Evolutionary conservation across 148 eudicot genomes (phyloP).

Genomic region (Camellia lanceoleosa): DNA sequence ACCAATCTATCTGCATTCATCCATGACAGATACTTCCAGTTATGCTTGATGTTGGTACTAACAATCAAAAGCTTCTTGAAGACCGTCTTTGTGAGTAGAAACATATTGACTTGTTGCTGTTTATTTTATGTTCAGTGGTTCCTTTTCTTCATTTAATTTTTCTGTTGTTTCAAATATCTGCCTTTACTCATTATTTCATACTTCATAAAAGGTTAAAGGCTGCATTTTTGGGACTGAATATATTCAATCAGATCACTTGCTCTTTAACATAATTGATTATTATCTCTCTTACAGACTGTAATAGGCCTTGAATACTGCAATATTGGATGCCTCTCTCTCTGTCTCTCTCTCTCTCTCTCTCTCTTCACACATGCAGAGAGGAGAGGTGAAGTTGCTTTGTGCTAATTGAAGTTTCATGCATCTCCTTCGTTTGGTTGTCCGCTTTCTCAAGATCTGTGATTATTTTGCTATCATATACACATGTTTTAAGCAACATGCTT

Average conservation of each 20-base stretch:
- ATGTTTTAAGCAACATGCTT: neutral
- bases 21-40: conserved; percentile 73
- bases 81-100: conserved; percentile 80
- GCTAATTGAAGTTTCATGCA: neutral
- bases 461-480: neutral
- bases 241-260: neutral
- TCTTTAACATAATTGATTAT: neutral
- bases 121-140: conserved; percentile 2
- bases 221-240: neutral
- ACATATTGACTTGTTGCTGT: conserved; percentile 2
- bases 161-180: neutral
- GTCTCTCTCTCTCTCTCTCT: neutral
- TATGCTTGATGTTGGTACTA: conserved; percentile 99
- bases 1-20: conserved; percentile 4
- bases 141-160: neutral
- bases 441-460: too few relatives aligned
- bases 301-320: neutral
- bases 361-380: neutral
- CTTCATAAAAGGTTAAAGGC: neutral
- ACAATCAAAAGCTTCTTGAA: conserved; percentile 83
- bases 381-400: neutral
- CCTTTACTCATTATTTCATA: neutral
- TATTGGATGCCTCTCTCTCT: neutral
- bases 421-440: too few relatives aligned
- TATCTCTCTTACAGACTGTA: neutral